These are phyloP conservation scores for Citeromyces hawaiiensis DNA, from an alignment of 1,139 yeast species.

Conservation along the genomic window DNA sequence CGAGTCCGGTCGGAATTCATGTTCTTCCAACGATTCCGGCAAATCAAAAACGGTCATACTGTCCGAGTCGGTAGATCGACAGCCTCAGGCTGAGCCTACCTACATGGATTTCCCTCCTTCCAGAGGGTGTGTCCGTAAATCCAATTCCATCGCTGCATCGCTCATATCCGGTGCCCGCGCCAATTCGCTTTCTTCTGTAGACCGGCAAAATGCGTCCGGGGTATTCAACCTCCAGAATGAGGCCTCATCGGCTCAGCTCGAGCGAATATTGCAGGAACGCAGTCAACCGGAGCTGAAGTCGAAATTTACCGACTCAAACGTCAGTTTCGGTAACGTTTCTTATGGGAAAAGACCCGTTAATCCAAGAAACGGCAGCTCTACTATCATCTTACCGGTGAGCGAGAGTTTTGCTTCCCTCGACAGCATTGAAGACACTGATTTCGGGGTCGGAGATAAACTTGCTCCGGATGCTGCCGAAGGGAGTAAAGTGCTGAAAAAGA, in stretches of 20 bases:
- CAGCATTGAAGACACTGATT: constrained; percentile 29
- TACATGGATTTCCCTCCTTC: background rate
- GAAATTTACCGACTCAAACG: background rate
- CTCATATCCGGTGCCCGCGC: background rate
- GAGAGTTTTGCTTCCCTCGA: constrained; percentile 72
- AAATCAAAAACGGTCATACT: background rate
- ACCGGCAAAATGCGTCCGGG: background rate
- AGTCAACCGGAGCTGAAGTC: background rate
- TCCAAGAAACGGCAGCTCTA: background rate
- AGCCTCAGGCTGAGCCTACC: background rate
- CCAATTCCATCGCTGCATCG: constrained; percentile 1
- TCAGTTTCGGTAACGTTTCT: background rate
- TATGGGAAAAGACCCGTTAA: background rate
- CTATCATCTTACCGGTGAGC: constrained; percentile 41
- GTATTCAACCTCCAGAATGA: background rate
- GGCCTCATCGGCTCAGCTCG: background rate
- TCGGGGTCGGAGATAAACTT: constrained; percentile 24
- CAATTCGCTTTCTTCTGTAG: background rate
- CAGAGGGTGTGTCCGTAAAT: background rate
- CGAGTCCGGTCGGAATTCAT: background rate
- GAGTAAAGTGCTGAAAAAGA: background rate
- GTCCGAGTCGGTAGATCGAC: constrained; percentile 1
- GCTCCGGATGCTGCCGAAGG: background rate
- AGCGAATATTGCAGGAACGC: background rate
- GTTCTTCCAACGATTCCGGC: background rate